Evolutionary conservation across 352 stramenopile species (phyloP).

Genomic region (Pythium scleroteichum): DNA sequence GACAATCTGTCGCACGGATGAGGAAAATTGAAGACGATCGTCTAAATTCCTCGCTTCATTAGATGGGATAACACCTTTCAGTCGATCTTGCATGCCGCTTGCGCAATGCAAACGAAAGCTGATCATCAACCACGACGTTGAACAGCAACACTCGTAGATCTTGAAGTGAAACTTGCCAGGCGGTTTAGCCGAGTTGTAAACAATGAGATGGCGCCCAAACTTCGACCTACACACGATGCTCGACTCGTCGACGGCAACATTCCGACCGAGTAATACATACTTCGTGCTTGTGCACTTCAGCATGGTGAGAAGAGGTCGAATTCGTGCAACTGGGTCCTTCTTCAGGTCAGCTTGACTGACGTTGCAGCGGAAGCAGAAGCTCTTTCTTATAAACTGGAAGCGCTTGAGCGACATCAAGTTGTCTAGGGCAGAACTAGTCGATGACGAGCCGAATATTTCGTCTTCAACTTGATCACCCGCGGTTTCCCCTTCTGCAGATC

Average conservation of each 20-base stretch:
- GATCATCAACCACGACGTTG: constrained; percentile 31
- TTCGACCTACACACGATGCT: constrained; percentile 36
- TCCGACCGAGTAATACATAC: constrained; percentile 30
- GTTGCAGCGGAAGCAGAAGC: constrained; percentile 25
- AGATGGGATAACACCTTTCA: constrained; percentile 8
- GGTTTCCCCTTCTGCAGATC: background rate
- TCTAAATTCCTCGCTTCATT: background rate
- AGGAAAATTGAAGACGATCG: constrained; percentile 12
- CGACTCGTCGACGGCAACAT: constrained; percentile 34
- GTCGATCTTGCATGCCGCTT: constrained; percentile 26
- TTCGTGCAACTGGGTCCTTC: constrained; percentile 16
- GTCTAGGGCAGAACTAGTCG: constrained; percentile 12
- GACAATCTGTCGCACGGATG: constrained; percentile 23
- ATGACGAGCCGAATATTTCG: constrained; percentile 11
- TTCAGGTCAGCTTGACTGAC: constrained; percentile 3
- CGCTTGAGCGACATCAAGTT: constrained; percentile 24
- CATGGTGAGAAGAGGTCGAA: constrained; percentile 31
- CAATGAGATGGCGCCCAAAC: constrained; percentile 28
- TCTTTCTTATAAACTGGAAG: constrained; percentile 30
- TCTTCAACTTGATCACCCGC: constrained; percentile 22
- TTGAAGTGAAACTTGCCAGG: constrained; percentile 40
- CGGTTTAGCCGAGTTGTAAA: constrained; percentile 37
- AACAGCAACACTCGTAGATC: constrained; percentile 36
- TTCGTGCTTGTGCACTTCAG: constrained; percentile 29
- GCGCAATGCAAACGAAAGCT: constrained; percentile 32